phyloP scores from a whole-genome alignment of 345 rosid species.

The Eucalyptus lansdowneana region DNA sequence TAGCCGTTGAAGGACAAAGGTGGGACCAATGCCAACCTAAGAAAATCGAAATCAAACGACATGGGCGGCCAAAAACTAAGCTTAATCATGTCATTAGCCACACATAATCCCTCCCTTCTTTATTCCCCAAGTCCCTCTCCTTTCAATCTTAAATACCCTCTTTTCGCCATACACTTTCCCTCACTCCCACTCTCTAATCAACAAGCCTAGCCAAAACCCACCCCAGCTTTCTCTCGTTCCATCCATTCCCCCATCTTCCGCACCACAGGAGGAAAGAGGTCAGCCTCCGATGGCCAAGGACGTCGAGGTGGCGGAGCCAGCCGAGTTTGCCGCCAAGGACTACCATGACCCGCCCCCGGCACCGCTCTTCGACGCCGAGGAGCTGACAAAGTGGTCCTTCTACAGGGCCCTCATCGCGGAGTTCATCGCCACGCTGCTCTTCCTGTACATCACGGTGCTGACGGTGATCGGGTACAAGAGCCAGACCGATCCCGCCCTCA shows the following conservation, averaged over 20 bases:
- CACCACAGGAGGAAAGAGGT: background rate
- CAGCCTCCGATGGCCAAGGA: background rate
- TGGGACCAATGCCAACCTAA: background rate
- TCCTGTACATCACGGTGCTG: conserved; percentile 61
- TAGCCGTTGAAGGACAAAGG: background rate
- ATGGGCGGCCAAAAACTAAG: background rate
- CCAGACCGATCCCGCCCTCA: conserved; percentile 17
- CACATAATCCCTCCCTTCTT: background rate
- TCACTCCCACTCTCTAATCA: background rate
- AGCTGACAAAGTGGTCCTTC: conserved; percentile 61
- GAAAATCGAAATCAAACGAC: background rate
- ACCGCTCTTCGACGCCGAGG: conserved; percentile 45
- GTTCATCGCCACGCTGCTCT: conserved; percentile 75
- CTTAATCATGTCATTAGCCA: background rate
- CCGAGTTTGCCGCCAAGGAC: conserved; percentile 43
- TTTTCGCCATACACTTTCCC: background rate
- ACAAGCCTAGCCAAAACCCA: background rate
- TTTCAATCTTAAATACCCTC: background rate
- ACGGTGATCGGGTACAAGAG: conserved; percentile 76
- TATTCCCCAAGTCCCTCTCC: background rate
- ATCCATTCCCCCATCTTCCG: background rate
- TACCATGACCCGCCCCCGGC: conserved; percentile 73
- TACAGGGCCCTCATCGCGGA: conserved; percentile 78
- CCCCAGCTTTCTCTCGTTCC: background rate
- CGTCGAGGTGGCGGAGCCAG: conserved; percentile 23